These are phyloP conservation scores for Backusella tuberculispora DNA, from an alignment of 192 early-diverging fungal genomes.

Conservation along the genomic window DNA sequence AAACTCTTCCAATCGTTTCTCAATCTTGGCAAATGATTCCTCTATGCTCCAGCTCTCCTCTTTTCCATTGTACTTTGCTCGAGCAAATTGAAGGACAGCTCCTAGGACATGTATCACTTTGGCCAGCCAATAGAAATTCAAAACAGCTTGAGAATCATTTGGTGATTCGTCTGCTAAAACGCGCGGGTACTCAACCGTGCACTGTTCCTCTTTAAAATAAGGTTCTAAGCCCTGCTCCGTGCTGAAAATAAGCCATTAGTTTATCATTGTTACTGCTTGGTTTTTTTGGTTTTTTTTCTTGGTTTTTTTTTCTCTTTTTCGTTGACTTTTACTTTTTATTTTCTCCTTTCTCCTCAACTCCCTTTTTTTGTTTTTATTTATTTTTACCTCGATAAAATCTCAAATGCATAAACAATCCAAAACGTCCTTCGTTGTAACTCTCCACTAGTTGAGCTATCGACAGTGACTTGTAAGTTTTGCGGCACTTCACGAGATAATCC, in stretches of 20 bases:
- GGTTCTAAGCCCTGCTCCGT: slow-evolving; percentile 32
- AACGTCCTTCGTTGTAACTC: slow-evolving; percentile 34
- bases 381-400: slow-evolving; percentile 36
- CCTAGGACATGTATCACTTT: slow-evolving; percentile 29
- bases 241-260: slow-evolving; percentile 2
- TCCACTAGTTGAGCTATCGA: background rate
- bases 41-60: background rate
- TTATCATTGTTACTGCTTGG: background rate
- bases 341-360: too few relatives aligned
- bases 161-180: slow-evolving; percentile 26
- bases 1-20: background rate
- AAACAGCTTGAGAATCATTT: slow-evolving; percentile 10
- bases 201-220: slow-evolving; percentile 23
- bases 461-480: background rate
- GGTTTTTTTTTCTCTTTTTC: background rate
- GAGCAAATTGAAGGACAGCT: slow-evolving; percentile 23
- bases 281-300: background rate
- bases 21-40: background rate
- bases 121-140: slow-evolving; percentile 31
- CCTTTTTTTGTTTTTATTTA: too few relatives aligned
- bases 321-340: background rate
- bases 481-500: slow-evolving; percentile 18
- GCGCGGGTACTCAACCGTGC: slow-evolving; percentile 30
- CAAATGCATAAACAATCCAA: slow-evolving; percentile 40
- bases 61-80: slow-evolving; percentile 16